Conservation (phyloP, 164 flowering plant species). For the Piper betle region DNA sequence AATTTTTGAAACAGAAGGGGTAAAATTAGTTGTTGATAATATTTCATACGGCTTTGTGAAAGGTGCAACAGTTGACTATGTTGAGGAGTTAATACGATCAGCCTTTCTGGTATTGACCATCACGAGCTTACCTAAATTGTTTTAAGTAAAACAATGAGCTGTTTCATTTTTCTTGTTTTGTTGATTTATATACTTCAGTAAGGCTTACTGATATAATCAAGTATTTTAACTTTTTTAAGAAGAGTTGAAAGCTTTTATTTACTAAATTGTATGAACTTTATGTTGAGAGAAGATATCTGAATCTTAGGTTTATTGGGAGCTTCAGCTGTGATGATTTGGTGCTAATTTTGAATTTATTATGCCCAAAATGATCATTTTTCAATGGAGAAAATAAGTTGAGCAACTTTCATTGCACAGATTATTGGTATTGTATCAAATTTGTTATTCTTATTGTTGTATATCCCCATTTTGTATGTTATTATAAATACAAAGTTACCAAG, state of each 20-base stretch:
- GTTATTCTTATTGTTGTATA: too few relatives aligned
- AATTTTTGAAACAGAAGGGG: conserved; percentile 78
- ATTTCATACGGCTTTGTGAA: conserved; percentile 84
- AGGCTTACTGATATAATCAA: background rate
- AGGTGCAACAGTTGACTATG: conserved; percentile 94
- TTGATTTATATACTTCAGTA: background rate
- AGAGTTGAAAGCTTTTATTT: background rate
- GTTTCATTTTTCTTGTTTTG: background rate
- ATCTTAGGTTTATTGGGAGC: background rate
- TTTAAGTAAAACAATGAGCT: background rate
- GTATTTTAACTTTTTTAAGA: background rate
- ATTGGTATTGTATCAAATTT: too few relatives aligned
- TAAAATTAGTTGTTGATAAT: conserved; percentile 79
- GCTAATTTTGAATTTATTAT: too few relatives aligned
- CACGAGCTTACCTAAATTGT: background rate
- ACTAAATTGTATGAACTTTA: background rate
- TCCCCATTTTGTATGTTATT: too few relatives aligned
- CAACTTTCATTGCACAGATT: too few relatives aligned
- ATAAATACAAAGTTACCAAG: too few relatives aligned
- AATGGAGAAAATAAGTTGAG: too few relatives aligned
- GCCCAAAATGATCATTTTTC: too few relatives aligned
- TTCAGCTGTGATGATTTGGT: background rate
- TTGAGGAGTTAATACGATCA: conserved; percentile 71
- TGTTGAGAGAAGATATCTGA: too few relatives aligned
- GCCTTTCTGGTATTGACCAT: conserved; percentile 35